Percentiles rank a stretch among this genome's conserved stretches.
Conservation (phyloP, 257 asterid species). For the Marsdenia floribunda region DNA sequence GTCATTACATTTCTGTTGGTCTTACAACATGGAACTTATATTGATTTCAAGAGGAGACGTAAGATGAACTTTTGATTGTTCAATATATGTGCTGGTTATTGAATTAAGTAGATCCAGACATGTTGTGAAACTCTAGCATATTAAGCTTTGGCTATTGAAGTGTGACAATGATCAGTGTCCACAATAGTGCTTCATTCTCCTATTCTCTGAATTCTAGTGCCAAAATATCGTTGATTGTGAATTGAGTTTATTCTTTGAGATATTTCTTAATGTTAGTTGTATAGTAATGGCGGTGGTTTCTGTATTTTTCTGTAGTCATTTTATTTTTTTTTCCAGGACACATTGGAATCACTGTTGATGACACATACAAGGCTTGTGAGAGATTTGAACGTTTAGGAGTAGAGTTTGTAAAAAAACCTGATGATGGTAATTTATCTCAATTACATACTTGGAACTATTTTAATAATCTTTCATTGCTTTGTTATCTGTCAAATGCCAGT, state of each 20-base stretch:
- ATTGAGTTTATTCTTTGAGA: not conserved
- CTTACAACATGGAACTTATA: not conserved
- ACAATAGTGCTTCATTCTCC: not conserved
- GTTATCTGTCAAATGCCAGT: not conserved
- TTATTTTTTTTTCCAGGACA: conserved; percentile 55
- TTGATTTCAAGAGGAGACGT: not conserved
- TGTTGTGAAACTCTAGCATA: not conserved
- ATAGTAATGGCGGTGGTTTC: conserved; percentile 12
- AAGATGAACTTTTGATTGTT: not conserved
- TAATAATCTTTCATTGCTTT: not conserved
- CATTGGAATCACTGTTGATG: conserved; percentile 78
- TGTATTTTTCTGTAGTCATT: not conserved
- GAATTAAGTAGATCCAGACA: not conserved
- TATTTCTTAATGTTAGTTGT: not conserved
- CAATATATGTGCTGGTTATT: not conserved
- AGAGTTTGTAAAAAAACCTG: conserved; percentile 72
- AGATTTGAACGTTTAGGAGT: conserved; percentile 84
- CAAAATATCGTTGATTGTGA: not conserved
- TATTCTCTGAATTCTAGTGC: not conserved
- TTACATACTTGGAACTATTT: not conserved
- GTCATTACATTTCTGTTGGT: not conserved
- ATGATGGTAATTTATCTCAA: conserved; percentile 47
- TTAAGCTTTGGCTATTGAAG: not conserved
- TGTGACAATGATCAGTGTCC: not conserved
- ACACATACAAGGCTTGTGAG: conserved; percentile 66